Evolutionary conservation across 2,329 filamentous ascomycete species (phyloP).

Genomic region (Pestalotiopsis sp.): DNA sequence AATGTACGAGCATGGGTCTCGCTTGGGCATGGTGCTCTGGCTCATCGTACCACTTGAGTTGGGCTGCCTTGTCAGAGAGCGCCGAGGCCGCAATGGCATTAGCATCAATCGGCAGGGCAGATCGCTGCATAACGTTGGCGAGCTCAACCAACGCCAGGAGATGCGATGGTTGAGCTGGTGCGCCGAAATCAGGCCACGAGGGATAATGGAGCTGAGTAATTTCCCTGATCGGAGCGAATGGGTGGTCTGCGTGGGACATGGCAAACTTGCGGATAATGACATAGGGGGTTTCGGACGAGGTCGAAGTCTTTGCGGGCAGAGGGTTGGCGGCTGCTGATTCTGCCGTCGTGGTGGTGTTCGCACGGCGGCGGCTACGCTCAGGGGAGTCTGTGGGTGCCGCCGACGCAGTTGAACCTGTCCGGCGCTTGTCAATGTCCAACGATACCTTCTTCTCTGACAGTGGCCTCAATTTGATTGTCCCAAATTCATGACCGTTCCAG

Average conservation of each 20-base stretch:
- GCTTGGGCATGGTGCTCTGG: slow-evolving; percentile 55
- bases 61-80: slow-evolving; percentile 28
- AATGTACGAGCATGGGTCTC: slow-evolving; percentile 88
- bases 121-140: slow-evolving; percentile 73
- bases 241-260: slow-evolving; percentile 73
- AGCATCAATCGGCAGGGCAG: slow-evolving; percentile 50
- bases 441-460: slow-evolving; percentile 84
- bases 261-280: slow-evolving; percentile 88
- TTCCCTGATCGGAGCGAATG: slow-evolving; percentile 85
- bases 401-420: slow-evolving; percentile 37
- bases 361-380: slow-evolving; percentile 52
- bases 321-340: slow-evolving; percentile 35
- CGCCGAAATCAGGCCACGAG: slow-evolving; percentile 96
- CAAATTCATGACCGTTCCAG: slow-evolving; percentile 82
- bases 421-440: slow-evolving; percentile 66
- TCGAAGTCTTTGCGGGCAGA: slow-evolving; percentile 25
- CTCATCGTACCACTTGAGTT: slow-evolving; percentile 56
- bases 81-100: slow-evolving; percentile 36
- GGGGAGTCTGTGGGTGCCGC: slow-evolving; percentile 24
- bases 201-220: slow-evolving; percentile 94
- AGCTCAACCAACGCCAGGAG: slow-evolving; percentile 89
- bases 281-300: slow-evolving; percentile 63
- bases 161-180: slow-evolving; percentile 85
- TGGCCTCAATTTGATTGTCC: slow-evolving; percentile 71
- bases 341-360: slow-evolving; percentile 54